Base-by-base conservation (phyloP, 1,284 basidiomycete genomes). In the Boletus smithii region DNA sequence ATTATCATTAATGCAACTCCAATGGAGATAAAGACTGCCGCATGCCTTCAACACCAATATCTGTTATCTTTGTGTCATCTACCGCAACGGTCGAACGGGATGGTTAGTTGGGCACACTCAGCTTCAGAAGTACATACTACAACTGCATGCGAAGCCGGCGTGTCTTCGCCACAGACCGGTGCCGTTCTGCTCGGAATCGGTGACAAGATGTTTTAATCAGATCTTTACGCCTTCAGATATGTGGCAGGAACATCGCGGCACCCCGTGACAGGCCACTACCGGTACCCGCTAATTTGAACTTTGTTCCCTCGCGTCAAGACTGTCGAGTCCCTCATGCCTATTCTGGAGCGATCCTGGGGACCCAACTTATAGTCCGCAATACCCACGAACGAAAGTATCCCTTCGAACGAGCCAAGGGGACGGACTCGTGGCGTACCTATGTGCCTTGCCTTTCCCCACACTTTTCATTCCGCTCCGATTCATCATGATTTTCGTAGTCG, bases 131-230 rank as follows among this genome's bases (percentile, higher is more conserved):
- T n/a, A n/a, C n/a, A n/a, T n/a, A 24, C 23, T 24, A 4, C 4
- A 4, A 24, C 23, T 7, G 23, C 23, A 24, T 24, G 23, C 23
- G 23, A 24, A 5, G 5, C 8, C 23, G 23, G 23, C 23, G 50
- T 64, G 44, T 27, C 44, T 44, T 48, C 18, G 50, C 59, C 58
- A 63, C 56, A 50, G 17, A 36, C 30, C 36, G 24, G 32, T 20
- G 18, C 51, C 47, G 44, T 34, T 37, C 20, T 44, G n/a, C 17
- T 34, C 55, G 52, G 54, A 42, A 30, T 7, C 26, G 42, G 46
- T 14, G 30, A 32, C 22, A 39, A 47, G 8, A 39, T 33, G 22
- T 23, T 22, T 36, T 29, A 13, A 49, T 44, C 31, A 42, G 43
- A 56, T 51, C 54, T 26, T 32, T 45, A 34, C 39, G 45, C 53